Conservation (phyloP, 352 stramenopile genomes). For the Globisporangium splendens region DNA sequence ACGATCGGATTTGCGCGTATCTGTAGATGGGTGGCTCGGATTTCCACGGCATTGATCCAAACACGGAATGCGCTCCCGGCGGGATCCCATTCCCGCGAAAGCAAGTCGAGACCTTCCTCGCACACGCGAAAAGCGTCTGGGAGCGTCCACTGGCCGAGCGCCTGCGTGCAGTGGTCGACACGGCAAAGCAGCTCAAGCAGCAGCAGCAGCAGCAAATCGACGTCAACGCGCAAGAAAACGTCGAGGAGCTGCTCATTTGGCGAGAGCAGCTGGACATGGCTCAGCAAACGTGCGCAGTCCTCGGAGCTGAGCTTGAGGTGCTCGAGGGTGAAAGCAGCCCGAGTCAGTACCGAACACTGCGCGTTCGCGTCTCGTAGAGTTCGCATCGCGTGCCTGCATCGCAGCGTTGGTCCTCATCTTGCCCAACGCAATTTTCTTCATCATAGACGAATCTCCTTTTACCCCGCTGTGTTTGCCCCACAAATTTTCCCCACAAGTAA, state of each 20-base stretch:
- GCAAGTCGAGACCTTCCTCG: slow-evolving; percentile 70
- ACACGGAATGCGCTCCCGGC: slow-evolving; percentile 63
- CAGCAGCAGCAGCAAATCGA: background rate
- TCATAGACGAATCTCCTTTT: too few relatives aligned
- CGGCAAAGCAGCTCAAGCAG: slow-evolving; percentile 17
- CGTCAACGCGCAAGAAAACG: background rate
- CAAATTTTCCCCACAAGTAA: too few relatives aligned
- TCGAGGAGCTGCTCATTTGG: slow-evolving; percentile 51
- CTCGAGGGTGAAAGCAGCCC: slow-evolving; percentile 5
- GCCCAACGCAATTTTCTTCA: too few relatives aligned
- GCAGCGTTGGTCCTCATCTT: too few relatives aligned
- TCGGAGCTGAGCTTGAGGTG: slow-evolving; percentile 10
- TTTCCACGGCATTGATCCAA: slow-evolving; percentile 79
- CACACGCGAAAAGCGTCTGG: slow-evolving; percentile 66
- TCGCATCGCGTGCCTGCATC: background rate
- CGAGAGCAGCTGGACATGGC: slow-evolving; percentile 29
- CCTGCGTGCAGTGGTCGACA: slow-evolving; percentile 29
- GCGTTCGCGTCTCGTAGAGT: slow-evolving; percentile 2
- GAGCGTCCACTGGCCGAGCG: slow-evolving; percentile 47
- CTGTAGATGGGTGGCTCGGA: slow-evolving; percentile 73
- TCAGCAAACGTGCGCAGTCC: slow-evolving; percentile 13
- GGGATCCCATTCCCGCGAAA: slow-evolving; percentile 70
- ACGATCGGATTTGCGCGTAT: background rate
- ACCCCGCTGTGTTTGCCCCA: too few relatives aligned
- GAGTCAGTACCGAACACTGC: slow-evolving; percentile 13